These are phyloP conservation scores for Termitomyces sp. DNA, from an alignment of 768 basidiomycete species.

Conservation along the genomic window DNA sequence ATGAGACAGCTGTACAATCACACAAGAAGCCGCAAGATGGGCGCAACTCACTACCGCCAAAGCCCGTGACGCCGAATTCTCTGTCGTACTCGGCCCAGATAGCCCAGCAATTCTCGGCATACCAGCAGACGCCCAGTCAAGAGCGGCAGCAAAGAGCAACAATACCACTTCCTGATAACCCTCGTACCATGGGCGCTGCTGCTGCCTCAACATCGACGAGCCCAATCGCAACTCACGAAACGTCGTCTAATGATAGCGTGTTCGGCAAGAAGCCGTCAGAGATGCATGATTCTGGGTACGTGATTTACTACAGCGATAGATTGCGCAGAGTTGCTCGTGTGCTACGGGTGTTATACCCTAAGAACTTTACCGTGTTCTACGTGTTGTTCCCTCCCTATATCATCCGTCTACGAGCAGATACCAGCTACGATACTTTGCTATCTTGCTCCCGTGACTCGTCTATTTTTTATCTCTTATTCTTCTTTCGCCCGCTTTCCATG, in stretches of 20 bases:
- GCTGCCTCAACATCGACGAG: slow-evolving; percentile 26
- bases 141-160: slow-evolving; percentile 50
- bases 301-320: slow-evolving; percentile 16
- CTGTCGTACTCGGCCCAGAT: slow-evolving; percentile 64
- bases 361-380: slow-evolving; percentile 17
- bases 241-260: slow-evolving; percentile 35
- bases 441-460: slow-evolving; percentile 24
- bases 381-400: slow-evolving; percentile 13
- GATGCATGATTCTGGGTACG: slow-evolving; percentile 86
- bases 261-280: slow-evolving; percentile 66
- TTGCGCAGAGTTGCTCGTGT: slow-evolving; percentile 2
- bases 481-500: slow-evolving; percentile 16
- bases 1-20: slow-evolving; percentile 1
- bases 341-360: slow-evolving; percentile 1
- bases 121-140: slow-evolving; percentile 65
- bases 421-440: slow-evolving; percentile 33
- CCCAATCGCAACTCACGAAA: slow-evolving; percentile 22
- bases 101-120: slow-evolving; percentile 62
- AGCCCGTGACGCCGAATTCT: slow-evolving; percentile 28
- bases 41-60: slow-evolving; percentile 26
- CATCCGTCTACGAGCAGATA: slow-evolving; percentile 23
- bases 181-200: slow-evolving; percentile 22
- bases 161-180: slow-evolving; percentile 25
- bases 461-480: slow-evolving; percentile 16
- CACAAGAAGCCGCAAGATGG: slow-evolving; percentile 20